Conservation (phyloP, 2,329 filamentous ascomycete genomes). For the Colletotrichum lupini region DNA sequence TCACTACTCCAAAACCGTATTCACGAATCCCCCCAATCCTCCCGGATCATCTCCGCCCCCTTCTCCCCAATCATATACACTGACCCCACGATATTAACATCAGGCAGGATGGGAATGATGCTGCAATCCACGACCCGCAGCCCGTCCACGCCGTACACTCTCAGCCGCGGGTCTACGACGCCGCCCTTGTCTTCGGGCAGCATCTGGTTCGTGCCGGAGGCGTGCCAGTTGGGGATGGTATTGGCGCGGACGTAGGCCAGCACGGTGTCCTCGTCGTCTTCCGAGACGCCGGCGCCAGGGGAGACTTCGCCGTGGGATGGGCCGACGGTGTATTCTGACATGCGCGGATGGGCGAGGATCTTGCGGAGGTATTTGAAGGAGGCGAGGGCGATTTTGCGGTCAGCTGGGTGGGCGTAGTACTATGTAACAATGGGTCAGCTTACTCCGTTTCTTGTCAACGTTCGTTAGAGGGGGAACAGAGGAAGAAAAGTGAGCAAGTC, state of each 20-base stretch:
- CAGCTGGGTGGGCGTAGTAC: constrained; percentile 42
- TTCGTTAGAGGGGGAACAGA: neutral
- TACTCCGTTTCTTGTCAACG: constrained; percentile 35
- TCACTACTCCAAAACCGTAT: neutral
- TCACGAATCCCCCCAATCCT: constrained; percentile 38
- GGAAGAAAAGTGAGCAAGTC: neutral
- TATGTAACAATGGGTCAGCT: constrained; percentile 34
- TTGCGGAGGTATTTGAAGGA: constrained; percentile 46
- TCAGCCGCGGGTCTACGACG: constrained; percentile 46
- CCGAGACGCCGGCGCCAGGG: constrained; percentile 36
- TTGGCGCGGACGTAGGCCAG: constrained; percentile 42
- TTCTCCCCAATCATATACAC: constrained; percentile 45
- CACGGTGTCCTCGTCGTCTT: constrained; percentile 41
- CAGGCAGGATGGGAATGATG: constrained; percentile 56
- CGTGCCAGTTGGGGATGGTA: constrained; percentile 51
- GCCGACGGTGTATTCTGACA: constrained; percentile 40
- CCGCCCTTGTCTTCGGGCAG: constrained; percentile 45
- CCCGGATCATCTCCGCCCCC: constrained; percentile 43
- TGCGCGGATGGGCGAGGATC: constrained; percentile 41
- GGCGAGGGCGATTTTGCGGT: constrained; percentile 45
- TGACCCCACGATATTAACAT: constrained; percentile 44
- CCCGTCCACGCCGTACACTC: constrained; percentile 66
- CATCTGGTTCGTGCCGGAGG: constrained; percentile 63
- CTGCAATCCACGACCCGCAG: constrained; percentile 59
- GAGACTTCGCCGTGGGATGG: constrained; percentile 40